Evolutionary conservation across 352 stramenopile species (phyloP).

Genomic region (Globisporangium acanthophoron): DNA sequence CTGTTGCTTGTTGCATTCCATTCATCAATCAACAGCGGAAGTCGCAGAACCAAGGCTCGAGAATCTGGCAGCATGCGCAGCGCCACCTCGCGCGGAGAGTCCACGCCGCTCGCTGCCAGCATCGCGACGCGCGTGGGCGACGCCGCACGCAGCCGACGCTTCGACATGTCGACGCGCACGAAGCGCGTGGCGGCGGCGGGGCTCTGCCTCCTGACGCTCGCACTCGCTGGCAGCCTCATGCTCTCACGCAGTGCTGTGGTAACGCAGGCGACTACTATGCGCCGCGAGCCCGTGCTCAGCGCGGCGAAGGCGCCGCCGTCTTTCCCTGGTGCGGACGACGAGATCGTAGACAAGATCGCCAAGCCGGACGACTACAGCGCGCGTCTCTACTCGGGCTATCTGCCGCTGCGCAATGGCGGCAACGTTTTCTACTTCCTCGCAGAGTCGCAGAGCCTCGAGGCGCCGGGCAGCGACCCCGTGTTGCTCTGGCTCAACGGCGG

Average conservation of each 20-base stretch:
- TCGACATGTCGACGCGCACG: conserved; percentile 14
- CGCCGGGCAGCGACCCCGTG: conserved; percentile 35
- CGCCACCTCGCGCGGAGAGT: conserved; percentile 23
- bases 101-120: conserved; percentile 24
- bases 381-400: conserved; percentile 56
- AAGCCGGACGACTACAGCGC: conserved; percentile 44
- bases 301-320: neutral
- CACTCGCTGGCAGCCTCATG: conserved; percentile 10
- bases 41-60: conserved; percentile 11
- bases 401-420: conserved; percentile 44
- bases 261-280: neutral
- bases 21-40: conserved; percentile 3
- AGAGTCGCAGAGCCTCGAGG: conserved; percentile 43
- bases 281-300: conserved; percentile 4
- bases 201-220: conserved; percentile 16
- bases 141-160: neutral
- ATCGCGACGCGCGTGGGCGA: conserved; percentile 10
- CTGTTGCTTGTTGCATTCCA: neutral
- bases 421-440: conserved; percentile 65
- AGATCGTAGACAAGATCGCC: conserved; percentile 38
- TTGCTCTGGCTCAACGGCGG: conserved; percentile 70
- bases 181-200: conserved; percentile 10
- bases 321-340: conserved; percentile 36
- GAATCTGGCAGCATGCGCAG: too few species aligned
- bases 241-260: conserved; percentile 8